Percentiles rank a stretch among this genome's conserved stretches.
Evolutionary conservation across 164 flowering plant genomes (phyloP).

Genomic region (Nymphaea colorata): DNA sequence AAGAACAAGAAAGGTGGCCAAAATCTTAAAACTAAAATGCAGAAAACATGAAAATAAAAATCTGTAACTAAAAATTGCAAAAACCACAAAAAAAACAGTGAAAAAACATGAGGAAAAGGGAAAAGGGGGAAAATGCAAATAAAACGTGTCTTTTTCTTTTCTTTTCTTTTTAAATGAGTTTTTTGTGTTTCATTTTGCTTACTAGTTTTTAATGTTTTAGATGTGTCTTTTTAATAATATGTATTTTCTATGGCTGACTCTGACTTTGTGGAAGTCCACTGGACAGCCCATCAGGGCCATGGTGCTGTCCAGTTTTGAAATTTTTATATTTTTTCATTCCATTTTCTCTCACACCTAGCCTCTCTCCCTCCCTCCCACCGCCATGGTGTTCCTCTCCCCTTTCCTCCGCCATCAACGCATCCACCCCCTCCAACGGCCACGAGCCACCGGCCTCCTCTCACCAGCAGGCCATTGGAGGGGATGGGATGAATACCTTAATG

Average conservation of each 20-base stretch:
- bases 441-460: neutral
- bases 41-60: too few relatives aligned
- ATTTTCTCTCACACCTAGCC: neutral
- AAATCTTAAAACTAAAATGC: too few relatives aligned
- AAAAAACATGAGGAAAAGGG: too few relatives aligned
- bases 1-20: too few relatives aligned
- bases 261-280: neutral
- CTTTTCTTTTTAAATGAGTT: too few relatives aligned
- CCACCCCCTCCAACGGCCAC: neutral
- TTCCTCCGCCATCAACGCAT: neutral
- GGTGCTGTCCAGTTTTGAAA: neutral
- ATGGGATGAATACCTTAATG: neutral
- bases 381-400: neutral
- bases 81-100: too few relatives aligned
- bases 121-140: too few relatives aligned
- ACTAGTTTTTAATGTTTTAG: too few relatives aligned
- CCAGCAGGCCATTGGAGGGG: neutral
- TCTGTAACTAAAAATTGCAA: too few relatives aligned
- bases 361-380: neutral
- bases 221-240: neutral
- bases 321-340: neutral
- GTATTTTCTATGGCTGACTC: neutral
- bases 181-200: too few relatives aligned
- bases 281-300: neutral
- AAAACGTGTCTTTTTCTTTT: too few relatives aligned